Base-by-base conservation (phyloP, 2,329 filamentous ascomycete genomes). In the Aspergillus costaricaensis region DNA sequence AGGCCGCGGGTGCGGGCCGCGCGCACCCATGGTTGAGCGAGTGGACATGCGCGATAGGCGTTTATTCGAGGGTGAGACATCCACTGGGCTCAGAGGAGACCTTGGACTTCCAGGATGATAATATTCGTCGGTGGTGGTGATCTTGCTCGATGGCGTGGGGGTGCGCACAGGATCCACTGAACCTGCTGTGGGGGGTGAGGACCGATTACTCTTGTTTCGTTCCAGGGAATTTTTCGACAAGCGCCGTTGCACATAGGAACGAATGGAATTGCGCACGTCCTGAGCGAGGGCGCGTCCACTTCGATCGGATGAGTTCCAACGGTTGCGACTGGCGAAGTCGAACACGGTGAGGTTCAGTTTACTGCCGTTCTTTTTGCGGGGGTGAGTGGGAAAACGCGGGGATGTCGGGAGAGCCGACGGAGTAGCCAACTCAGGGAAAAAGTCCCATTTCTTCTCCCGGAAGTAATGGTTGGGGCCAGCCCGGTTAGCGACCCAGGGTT, bases 361-460 rank as follows among this genome's bases (percentile, higher is more conserved):
- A 44, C 62, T 57, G 27, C 27, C 62, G 19, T 67, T 65, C 52
- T 70, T 71, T 61, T 68, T 73, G 21, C 39, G 53, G 43, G 53
- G 59, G 44, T 53, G 63, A 38, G 50, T 63, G 15, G 62, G 59
- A 30, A 30, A 50, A 30, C 27, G 47, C 47, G 47, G 47, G 47
- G 47, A 50, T 30, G 59, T 14, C 47, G 63, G 68, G 4, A 68
- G 8, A n/a, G 67, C 61, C 4, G 71, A 69, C 3, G 73, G 72
- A 0, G 70, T 70, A 0, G 73, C 75, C 32, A 77, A 53, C 59
- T 77, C 75, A 1, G 75, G 75, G 59, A 77, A 77, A 62, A 76
- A 76, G 62, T 77, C 74, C 74, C 73, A 77, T 61, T 76, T 77
- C 65, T 77, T 77, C 49, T 77, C 75, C 6, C 74, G 69, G 49